These are phyloP conservation scores for Colletotrichum theobromicola DNA, from an alignment of 2,329 filamentous ascomycete species.

Conservation along the genomic window DNA sequence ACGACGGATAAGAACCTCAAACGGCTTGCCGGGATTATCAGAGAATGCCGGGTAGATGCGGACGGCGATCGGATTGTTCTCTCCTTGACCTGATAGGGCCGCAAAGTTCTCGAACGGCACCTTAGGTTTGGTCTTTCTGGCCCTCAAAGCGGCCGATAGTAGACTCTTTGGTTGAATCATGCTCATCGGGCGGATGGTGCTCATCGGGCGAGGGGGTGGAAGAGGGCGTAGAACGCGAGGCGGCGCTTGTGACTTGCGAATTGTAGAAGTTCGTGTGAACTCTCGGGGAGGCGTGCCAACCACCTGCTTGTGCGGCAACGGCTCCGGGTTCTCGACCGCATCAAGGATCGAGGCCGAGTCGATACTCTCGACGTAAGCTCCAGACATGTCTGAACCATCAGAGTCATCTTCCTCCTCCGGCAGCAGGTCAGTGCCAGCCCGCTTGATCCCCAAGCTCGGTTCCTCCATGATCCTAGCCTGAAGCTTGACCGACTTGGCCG, in stretches of 20 bases:
- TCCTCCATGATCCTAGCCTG: slow-evolving; percentile 60
- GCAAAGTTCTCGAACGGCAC: slow-evolving; percentile 81
- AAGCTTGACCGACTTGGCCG: slow-evolving; percentile 57
- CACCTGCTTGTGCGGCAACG: slow-evolving; percentile 58
- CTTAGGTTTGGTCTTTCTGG: slow-evolving; percentile 71
- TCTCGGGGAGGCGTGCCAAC: slow-evolving; percentile 69
- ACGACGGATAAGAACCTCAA: slow-evolving; percentile 74
- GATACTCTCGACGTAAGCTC: slow-evolving; percentile 69
- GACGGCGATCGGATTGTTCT: slow-evolving; percentile 76
- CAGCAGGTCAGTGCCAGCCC: slow-evolving; percentile 55
- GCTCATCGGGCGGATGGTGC: slow-evolving; percentile 68
- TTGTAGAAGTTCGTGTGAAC: slow-evolving; percentile 66
- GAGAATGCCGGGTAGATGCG: slow-evolving; percentile 81
- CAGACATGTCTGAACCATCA: slow-evolving; percentile 67
- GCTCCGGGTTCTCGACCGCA: slow-evolving; percentile 64
- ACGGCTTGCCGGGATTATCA: slow-evolving; percentile 65
- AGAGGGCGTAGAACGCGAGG: slow-evolving; percentile 67
- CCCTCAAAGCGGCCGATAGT: slow-evolving; percentile 74
- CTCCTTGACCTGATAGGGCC: slow-evolving; percentile 77
- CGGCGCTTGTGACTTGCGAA: slow-evolving; percentile 64
- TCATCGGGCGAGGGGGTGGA: slow-evolving; percentile 73
- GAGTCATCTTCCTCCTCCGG: slow-evolving; percentile 66
- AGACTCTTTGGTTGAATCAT: slow-evolving; percentile 73
- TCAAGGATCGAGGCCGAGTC: slow-evolving; percentile 76
- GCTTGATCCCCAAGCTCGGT: slow-evolving; percentile 44